A percentile compares a stretch with the other conserved stretches of the same genome.
phyloP scores from a whole-genome alignment of 768 basidiomycete genomes.

The Piloderma croceum region DNA sequence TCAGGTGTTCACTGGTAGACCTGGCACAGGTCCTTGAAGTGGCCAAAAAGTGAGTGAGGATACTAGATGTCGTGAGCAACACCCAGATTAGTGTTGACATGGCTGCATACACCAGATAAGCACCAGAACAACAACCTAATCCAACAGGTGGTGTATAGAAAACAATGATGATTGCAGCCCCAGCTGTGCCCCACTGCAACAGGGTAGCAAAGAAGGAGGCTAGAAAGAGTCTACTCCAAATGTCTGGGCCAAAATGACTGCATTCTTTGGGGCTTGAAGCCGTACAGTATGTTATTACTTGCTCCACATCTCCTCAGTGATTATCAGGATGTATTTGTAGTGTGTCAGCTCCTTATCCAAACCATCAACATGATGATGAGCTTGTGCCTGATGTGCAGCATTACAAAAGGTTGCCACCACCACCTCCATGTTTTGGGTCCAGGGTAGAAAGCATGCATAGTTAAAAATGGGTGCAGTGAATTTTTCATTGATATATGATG shows the following conservation, averaged over 20 bases:
- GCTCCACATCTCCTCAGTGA: constrained; percentile 7
- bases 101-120: too few relatives aligned
- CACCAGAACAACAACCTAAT: too few relatives aligned
- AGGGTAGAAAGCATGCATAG: constrained; percentile 26
- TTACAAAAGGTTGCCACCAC: constrained; percentile 19
- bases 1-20: too few relatives aligned
- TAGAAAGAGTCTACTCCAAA: constrained; percentile 14
- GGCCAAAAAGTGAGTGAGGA: too few relatives aligned
- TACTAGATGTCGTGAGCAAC: too few relatives aligned
- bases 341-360: constrained; percentile 13
- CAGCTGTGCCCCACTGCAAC: constrained; percentile 19
- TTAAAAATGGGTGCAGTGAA: constrained; percentile 26
- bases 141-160: constrained; percentile 19
- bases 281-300: constrained; percentile 11
- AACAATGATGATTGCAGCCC: constrained; percentile 17
- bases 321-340: constrained; percentile 7
- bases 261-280: not conserved
- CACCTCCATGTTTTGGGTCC: constrained; percentile 23
- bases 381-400: constrained; percentile 14
- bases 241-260: constrained; percentile 9
- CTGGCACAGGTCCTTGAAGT: too few relatives aligned
- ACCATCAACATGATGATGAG: constrained; percentile 17
- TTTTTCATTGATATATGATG: constrained; percentile 16
- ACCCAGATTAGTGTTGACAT: too few relatives aligned
- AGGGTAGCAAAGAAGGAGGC: constrained; percentile 12